These are phyloP conservation scores for Pseudevernia furfuracea DNA, from an alignment of 495 filamentous ascomycete species.

Conservation along the genomic window DNA sequence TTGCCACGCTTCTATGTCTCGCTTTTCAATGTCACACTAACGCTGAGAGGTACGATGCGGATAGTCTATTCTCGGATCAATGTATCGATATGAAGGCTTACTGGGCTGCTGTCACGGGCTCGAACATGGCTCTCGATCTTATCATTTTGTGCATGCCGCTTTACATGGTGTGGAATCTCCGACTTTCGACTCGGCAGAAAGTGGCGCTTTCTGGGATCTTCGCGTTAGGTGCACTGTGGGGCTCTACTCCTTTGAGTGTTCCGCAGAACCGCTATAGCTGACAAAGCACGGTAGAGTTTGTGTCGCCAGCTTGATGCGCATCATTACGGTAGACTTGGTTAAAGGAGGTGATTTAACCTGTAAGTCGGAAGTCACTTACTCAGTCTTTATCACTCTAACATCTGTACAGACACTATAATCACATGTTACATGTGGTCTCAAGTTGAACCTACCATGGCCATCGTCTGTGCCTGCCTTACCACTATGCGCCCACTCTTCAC, in stretches of 20 bases:
- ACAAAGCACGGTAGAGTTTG: background rate
- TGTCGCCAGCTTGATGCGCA: conserved; percentile 17
- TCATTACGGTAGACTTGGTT: conserved; percentile 3
- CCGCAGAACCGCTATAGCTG: background rate
- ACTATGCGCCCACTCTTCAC: conserved; percentile 16
- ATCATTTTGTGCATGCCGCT: conserved; percentile 30
- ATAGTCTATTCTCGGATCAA: conserved; percentile 9
- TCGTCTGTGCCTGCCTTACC: conserved; percentile 17
- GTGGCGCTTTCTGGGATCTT: conserved; percentile 29
- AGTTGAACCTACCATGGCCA: conserved; percentile 13
- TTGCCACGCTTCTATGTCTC: conserved; percentile 1
- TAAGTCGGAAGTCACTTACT: background rate
- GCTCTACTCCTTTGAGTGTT: background rate
- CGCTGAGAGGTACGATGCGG: conserved; percentile 3
- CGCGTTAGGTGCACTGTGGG: conserved; percentile 30
- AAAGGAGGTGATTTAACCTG: conserved; percentile 5
- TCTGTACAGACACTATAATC: background rate
- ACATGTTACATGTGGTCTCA: conserved; percentile 12
- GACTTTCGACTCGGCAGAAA: conserved; percentile 26
- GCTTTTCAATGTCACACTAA: conserved; percentile 16
- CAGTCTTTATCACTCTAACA: background rate
- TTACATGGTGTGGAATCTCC: conserved; percentile 25
- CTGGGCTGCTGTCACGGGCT: conserved; percentile 25
- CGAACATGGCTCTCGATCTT: conserved; percentile 29
- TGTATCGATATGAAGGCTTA: conserved; percentile 31